Conservation (phyloP, 176 grass and related monocot genomes). For the Aegilops speltoides region DNA sequence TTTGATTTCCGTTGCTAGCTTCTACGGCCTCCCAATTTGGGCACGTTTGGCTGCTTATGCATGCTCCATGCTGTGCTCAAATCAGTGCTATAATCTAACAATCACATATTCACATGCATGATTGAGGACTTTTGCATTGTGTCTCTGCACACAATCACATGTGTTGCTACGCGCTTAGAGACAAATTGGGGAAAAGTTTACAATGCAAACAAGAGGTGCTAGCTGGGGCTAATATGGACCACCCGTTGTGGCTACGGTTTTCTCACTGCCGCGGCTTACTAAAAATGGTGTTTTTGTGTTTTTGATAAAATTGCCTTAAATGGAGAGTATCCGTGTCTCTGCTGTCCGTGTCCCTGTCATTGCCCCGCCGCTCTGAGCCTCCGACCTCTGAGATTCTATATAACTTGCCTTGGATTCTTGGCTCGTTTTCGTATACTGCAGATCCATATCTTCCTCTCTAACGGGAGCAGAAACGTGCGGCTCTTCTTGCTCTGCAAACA, state of each 20-base stretch:
- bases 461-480: not conserved
- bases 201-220: not conserved
- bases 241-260: too few species aligned
- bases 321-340: too few species aligned
- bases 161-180: not conserved
- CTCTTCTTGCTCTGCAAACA: not conserved
- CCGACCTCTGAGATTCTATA: not conserved
- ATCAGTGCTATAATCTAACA: not conserved
- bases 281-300: too few species aligned
- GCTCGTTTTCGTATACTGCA: too few species aligned
- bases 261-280: too few species aligned
- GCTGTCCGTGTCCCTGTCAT: too few species aligned
- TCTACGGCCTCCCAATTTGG: not conserved
- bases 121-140: too few species aligned
- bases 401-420: not conserved
- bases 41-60: not conserved
- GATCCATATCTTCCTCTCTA: not conserved
- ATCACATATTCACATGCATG: too few species aligned
- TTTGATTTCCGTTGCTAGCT: not conserved
- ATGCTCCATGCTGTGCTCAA: not conserved
- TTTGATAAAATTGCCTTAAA: too few species aligned
- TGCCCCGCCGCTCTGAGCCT: too few species aligned
- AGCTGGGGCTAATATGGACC: not conserved
- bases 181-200: not conserved
- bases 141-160: too few species aligned